Evolutionary conservation across 768 basidiomycete genomes (phyloP), one percentile per base, ranked within the genome.

Genomic region (Dictyophora rubrovolvata): DNA sequence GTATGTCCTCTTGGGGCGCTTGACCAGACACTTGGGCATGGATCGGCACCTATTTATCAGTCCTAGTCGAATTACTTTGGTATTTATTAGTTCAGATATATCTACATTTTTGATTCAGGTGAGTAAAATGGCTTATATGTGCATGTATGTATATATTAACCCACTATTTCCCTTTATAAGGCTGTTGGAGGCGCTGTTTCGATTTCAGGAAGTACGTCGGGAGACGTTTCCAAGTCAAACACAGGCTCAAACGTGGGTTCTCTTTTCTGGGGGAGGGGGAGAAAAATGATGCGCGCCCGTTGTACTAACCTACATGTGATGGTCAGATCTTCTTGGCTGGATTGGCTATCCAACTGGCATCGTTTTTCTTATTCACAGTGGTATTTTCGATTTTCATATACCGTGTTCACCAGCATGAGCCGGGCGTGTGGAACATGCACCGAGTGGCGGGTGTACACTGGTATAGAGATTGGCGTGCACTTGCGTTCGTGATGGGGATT

Each of bases 61-160:
- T 0, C 72, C 79, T 5, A 71, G 70, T 18, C 71, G 71, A 18
- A 77, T 87, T 61, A 83, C 83, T 8, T 60, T 75, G 33, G 66
- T 81, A 11, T 89, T 87, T 67, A 73, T 89, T 50, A 71, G 75
- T 1, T 82, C 80, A 10, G 86, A 89, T 65, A 70, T 87, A 48
- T 72, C 74, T 1, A 86, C 85, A 1, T 87, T 89, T 71, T 65
- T 84, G 5, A 77, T 86, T 48, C 86, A 89, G 69, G 83, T 78
- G 48, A n/a, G 53, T 36, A 1, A 17, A 14, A 12, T 36, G 10
- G 8, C 42, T 12, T 50, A 22, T 14, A 28, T 42, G 22, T 35
- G 18, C 12, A 17, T 16, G 33, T 20, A 64, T 50, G 21, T 14
- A 28, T 21, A 14, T 35, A 62, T 63, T 21, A 23, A 55, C 51